Conservation (phyloP, 495 filamentous ascomycete species). For the Xylaria intraflava region DNA sequence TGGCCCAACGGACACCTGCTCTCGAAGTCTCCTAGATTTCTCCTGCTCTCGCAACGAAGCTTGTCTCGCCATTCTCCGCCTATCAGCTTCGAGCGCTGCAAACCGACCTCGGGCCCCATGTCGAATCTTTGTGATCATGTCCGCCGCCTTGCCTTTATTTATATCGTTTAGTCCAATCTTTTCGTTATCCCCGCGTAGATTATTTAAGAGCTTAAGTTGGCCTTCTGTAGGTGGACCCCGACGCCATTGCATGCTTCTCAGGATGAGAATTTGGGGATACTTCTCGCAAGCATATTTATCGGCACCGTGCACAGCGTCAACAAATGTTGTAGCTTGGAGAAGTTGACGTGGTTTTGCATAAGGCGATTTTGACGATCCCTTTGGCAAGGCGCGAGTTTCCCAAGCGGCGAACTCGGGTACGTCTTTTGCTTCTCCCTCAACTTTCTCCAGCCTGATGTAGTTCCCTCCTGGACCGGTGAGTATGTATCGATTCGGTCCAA, state of each 20-base stretch:
- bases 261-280: constrained; percentile 55
- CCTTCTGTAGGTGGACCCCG: constrained; percentile 53
- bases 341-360: constrained; percentile 62
- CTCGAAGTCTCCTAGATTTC: constrained; percentile 36
- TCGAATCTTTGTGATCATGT: constrained; percentile 90
- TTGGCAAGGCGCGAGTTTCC: constrained; percentile 34
- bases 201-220: constrained; percentile 71
- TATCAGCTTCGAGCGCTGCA: constrained; percentile 43
- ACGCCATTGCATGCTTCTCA: constrained; percentile 59
- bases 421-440: constrained; percentile 11
- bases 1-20: constrained; percentile 63
- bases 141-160: constrained; percentile 74
- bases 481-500: constrained; percentile 57
- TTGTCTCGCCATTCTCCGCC: constrained; percentile 39
- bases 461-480: constrained; percentile 51
- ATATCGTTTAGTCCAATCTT: constrained; percentile 49
- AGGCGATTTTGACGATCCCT: constrained; percentile 38
- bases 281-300: constrained; percentile 68
- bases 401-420: constrained; percentile 26
- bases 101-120: constrained; percentile 73
- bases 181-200: constrained; percentile 48
- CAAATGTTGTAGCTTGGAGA: constrained; percentile 51
- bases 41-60: constrained; percentile 36
- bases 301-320: constrained; percentile 69
- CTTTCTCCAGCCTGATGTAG: constrained; percentile 57